phyloP scores from a whole-genome alignment of 257 asterid genomes.

The Mentha longifolia region DNA sequence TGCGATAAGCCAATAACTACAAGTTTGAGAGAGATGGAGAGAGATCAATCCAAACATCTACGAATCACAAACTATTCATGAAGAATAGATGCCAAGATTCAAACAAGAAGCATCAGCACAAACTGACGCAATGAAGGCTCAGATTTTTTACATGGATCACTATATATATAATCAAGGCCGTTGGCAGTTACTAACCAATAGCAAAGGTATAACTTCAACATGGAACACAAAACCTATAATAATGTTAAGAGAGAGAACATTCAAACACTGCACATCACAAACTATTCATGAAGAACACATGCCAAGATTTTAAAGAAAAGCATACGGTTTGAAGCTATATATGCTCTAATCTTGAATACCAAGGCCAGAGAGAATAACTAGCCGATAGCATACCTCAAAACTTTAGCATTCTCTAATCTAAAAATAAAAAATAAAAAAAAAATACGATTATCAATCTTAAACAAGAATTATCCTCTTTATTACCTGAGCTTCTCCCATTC shows the following conservation, averaged over 20 bases:
- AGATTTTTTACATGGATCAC: too few relatives aligned
- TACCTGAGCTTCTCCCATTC: slow-evolving; percentile 65
- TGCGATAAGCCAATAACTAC: neutral
- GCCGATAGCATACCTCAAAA: slow-evolving; percentile 6
- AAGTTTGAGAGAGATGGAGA: slow-evolving; percentile 18
- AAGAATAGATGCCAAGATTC: too few relatives aligned
- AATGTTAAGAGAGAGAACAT: slow-evolving; percentile 34
- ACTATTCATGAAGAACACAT: neutral
- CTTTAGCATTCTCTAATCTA: neutral
- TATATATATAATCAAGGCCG: too few relatives aligned
- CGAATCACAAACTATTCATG: too few relatives aligned
- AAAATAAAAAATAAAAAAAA: neutral
- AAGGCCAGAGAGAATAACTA: neutral
- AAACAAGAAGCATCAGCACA: too few relatives aligned
- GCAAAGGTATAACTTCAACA: neutral
- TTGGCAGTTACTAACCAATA: too few relatives aligned
- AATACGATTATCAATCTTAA: neutral
- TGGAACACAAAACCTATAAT: neutral
- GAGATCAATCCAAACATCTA: too few relatives aligned
- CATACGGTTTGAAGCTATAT: neutral
- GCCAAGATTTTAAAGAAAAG: neutral
- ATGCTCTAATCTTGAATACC: neutral
- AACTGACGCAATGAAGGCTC: neutral
- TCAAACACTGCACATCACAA: slow-evolving; percentile 11
- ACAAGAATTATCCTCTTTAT: slow-evolving; percentile 4